phyloP scores from a whole-genome alignment of 176 grass and related monocot species.

The Alopecurus myosuroides region DNA sequence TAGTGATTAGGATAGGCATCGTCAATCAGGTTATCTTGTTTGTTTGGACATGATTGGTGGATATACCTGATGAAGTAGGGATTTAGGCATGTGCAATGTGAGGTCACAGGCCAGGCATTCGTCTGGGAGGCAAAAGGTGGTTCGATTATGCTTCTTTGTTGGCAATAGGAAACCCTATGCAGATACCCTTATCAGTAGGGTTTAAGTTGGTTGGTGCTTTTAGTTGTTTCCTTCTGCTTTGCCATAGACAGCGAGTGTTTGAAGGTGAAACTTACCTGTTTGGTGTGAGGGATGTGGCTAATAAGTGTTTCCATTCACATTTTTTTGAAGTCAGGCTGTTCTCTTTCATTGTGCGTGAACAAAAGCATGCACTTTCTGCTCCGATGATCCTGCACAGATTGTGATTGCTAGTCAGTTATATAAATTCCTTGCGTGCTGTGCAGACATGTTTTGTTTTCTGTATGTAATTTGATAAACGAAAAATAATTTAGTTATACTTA shows the following conservation, averaged over 20 bases:
- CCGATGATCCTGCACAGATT: neutral
- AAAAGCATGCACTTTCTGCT: neutral
- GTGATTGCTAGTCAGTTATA: slow-evolving; percentile 4
- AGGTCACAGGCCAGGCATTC: slow-evolving; percentile 16
- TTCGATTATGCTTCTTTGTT: neutral
- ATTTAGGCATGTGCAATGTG: slow-evolving; percentile 35
- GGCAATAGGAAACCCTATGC: slow-evolving; percentile 10
- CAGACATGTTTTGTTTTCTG: neutral
- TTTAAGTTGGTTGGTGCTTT: neutral
- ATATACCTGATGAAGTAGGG: slow-evolving; percentile 20
- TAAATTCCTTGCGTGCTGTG: neutral
- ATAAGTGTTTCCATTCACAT: slow-evolving; percentile 21
- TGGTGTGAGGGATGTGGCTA: slow-evolving; percentile 8
- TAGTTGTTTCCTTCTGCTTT: slow-evolving; percentile 10
- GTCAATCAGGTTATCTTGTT: slow-evolving; percentile 6
- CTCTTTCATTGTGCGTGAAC: neutral
- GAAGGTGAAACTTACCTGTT: slow-evolving; percentile 31
- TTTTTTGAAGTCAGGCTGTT: slow-evolving; percentile 4
- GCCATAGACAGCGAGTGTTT: neutral
- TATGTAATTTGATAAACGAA: neutral
- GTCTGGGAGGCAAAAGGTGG: neutral
- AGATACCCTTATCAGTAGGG: neutral
- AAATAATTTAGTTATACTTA: neutral
- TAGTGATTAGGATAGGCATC: slow-evolving; percentile 27
- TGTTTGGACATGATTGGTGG: slow-evolving; percentile 40